Percentiles rank a stretch among this genome's conserved stretches.
Evolutionary conservation across 129 eudicot species (phyloP).

Genomic region (carrot (Daucus carota)): DH1_v3.0 NC_030389.2:45585501-45586000

Average conservation of each 20-base stretch:
- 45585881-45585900: conserved; percentile 60
- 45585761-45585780: neutral
- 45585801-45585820: conserved; percentile 98
- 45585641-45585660: neutral
- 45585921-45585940: conserved; percentile 12
- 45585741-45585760: neutral
- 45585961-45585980: neutral
- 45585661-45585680: neutral
- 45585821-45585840: conserved; percentile 96
- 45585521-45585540: conserved; percentile 76
- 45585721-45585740: neutral
- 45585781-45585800: conserved; percentile 37
- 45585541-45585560: conserved; percentile 87
- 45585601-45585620: conserved; percentile 8
- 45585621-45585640: neutral
- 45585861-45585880: conserved; percentile 79
- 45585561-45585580: conserved; percentile 83
- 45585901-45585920: conserved; percentile 63
- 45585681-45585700: neutral
- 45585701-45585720: neutral
- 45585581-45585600: conserved; percentile 50
- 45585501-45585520: conserved; percentile 96
- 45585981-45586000: neutral
- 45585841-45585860: conserved; percentile 92
- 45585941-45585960: neutral